Base-by-base conservation (phyloP, 148 eudicot genomes). In the Rhododendron ferrugineum region DNA sequence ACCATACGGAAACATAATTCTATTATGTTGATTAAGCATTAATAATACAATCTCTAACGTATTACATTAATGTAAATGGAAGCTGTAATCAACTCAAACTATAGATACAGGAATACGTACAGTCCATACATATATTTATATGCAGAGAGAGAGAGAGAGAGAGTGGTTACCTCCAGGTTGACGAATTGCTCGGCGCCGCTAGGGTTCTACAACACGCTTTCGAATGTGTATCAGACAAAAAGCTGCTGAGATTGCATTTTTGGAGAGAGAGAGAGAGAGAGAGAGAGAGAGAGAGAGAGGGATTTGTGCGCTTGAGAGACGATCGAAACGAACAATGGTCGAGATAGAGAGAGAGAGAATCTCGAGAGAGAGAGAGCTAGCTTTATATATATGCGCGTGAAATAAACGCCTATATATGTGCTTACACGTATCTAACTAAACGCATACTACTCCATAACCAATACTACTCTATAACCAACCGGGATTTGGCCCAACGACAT, bases 141-240 rank as follows among this genome's bases (percentile, higher is more conserved):
- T 4, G 20, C 3, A 80, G 73, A 54, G 60, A 54, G 60, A 54
- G 58, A 54, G 22, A 54, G 58, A 54, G 60, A 54, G 60, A 56
- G 66, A 81, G 68, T 34, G 23, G 56, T 6, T 22, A 82, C 77
- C 84, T 82, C 40, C 37, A 34, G 84, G 49, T 40, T 37, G 74
- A 8, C 16, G 34, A 82, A 20, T 79, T 22, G 36, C 46, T 42
- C 54, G 52, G 15, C 75, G 66, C 36, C 81, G 81, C 56, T 49
- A 14, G 22, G 81, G 9, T 78, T 78, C 60, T 26, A 26, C 81
- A 11, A 78, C 58, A 11, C 81, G 36, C 81, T 32, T 49, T 79
- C 22, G 60, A 79, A 79, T 49, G 81, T 49, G 60, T 66, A 66
- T 22, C 81, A 26, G 81, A 15, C 81, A 49, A 49, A n/a, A 49